phyloP scores from a whole-genome alignment of 106 monocot genomes.

The Gastrodia elata region DNA sequence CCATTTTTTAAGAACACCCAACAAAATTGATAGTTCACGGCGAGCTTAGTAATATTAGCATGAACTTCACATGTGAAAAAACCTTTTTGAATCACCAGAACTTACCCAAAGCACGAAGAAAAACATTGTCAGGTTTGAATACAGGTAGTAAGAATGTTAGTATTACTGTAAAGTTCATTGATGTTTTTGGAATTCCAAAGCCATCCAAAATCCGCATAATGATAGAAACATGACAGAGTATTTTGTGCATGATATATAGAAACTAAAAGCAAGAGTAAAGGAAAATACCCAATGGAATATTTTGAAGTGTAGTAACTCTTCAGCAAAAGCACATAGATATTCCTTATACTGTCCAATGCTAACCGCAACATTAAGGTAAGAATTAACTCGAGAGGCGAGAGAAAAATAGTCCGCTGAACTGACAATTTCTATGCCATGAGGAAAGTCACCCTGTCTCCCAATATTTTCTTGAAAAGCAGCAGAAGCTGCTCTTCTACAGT shows the following conservation, averaged over 20 bases:
- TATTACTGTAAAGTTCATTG: background rate
- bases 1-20: too few relatives aligned
- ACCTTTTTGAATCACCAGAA: background rate
- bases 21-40: background rate
- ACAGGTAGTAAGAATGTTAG: background rate
- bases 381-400: conserved; percentile 74
- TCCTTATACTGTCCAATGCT: conserved; percentile 70
- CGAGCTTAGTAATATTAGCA: background rate
- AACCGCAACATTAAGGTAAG: conserved; percentile 80
- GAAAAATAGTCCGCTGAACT: conserved; percentile 93
- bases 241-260: background rate
- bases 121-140: background rate
- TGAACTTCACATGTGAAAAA: background rate
- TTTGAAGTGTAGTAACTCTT: conserved; percentile 69
- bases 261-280: background rate
- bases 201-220: background rate
- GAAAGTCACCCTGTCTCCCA: conserved; percentile 85
- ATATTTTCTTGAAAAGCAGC: conserved; percentile 99
- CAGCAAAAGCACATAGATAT: conserved; percentile 78
- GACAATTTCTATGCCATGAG: conserved; percentile 91
- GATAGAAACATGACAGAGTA: background rate
- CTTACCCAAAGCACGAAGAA: background rate
- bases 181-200: background rate
- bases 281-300: conserved; percentile 86
- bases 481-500: conserved; percentile 99